Evolutionary conservation across 345 rosid genomes (phyloP), one percentile per base, ranked within the genome.

Genomic region (Aurinia saxatilis): DNA sequence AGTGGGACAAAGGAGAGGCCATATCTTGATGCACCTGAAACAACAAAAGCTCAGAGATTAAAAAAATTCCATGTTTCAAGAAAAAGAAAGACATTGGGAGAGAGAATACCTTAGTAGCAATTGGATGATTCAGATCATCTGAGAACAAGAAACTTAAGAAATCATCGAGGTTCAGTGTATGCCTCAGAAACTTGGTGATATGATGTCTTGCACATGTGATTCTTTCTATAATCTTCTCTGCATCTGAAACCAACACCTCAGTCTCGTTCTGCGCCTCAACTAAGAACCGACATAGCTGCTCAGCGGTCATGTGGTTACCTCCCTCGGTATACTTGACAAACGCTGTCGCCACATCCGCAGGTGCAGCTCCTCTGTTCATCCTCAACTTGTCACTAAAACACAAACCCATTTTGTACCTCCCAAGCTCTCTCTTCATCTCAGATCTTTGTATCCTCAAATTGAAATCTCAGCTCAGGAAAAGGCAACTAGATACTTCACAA

Each of bases 1-100:
- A 90, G 54, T 87, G 85, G 0, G 96, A 88, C 78, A 95, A 48
- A 4, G 97, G 97, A 73, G 83, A 90, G 6, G 44, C 75, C 97
- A 95, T 95, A 48, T 86, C 92, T 47, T 90, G 92, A 40, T 79
- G 95, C 65, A 88, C 95, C 96, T 93, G 83, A 70, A 45, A 46
- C 14, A 66, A 38, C 38, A 72, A 25, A 52, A 60, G 35, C 13
- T 57, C 16, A 65, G 18, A 27, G 41, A 18, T 27, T 35, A 12
- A 34, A 42, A n/a, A n/a, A n/a, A n/a, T n/a, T n/a, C 5, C 8
- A 63, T 8, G 16, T 55, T 16, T 5, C 46, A 31, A 38, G 36
- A 35, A 25, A 35, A 29, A 25, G 17, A 50, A 41, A 57, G 10
- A 51, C n/a, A 8, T 23, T 30, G 23, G 14, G 47, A 56, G 2